These are phyloP conservation scores for Akanthomyces dipterigenus DNA, from an alignment of 2,329 filamentous ascomycete genomes.

Conservation along the genomic window DNA sequence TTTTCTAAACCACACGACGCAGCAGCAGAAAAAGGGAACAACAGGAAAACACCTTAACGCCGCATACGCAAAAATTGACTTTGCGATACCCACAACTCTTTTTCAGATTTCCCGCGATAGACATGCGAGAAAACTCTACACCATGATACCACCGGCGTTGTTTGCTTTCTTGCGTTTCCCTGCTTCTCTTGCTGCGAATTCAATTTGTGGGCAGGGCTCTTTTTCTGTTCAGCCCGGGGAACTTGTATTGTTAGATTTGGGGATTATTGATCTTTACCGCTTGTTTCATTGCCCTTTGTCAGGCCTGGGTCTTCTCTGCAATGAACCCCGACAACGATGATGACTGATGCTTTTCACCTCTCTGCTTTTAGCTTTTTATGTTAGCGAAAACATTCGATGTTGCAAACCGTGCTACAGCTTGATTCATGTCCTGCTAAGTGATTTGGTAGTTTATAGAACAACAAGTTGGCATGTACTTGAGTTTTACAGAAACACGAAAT, in stretches of 20 bases:
- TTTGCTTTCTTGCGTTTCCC: not conserved
- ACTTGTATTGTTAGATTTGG: not conserved
- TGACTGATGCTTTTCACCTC: conserved; percentile 10
- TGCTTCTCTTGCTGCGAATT: not conserved
- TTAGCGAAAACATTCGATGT: conserved; percentile 14
- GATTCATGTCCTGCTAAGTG: not conserved
- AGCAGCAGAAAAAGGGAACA: conserved; percentile 6
- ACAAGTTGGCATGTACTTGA: not conserved
- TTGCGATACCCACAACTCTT: not conserved
- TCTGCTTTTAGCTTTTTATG: conserved; percentile 10
- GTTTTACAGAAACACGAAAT: not conserved
- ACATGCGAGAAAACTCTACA: not conserved
- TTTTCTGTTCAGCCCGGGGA: not conserved
- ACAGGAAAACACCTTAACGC: conserved; percentile 6
- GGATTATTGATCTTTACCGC: not conserved
- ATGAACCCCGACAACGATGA: conserved; percentile 1
- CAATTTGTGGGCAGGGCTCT: not conserved
- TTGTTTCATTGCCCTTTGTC: not conserved
- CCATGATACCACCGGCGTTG: conserved; percentile 8
- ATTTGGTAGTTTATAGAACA: not conserved
- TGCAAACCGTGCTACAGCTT: conserved; percentile 4
- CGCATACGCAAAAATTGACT: not conserved
- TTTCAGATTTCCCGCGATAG: not conserved
- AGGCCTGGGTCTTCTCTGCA: not conserved
- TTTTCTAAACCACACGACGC: not conserved